Base-by-base conservation (phyloP, 306 rosid species). In the Rosa chinensis region DNA sequence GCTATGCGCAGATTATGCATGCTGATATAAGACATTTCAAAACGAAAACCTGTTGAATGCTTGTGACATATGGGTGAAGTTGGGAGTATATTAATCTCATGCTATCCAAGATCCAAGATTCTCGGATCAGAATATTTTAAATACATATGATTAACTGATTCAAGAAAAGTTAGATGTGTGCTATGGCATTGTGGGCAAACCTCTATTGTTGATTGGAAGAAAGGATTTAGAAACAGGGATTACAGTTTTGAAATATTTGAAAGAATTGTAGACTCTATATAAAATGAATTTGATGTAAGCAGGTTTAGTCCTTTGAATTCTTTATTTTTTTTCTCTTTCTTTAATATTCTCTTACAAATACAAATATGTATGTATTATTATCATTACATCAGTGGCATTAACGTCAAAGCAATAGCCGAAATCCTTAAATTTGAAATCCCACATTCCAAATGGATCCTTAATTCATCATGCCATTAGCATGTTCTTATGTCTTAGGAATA, bases 31-130 rank as follows among this genome's bases (percentile, higher is more conserved):
- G 28, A 72, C 61, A 32, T 17, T 5, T 50, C 48, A 12, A 18
- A 18, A 32, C 4, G 49, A 28, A 32, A 63, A 63, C 69, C n/a
- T 55, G 6, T 35, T 58, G 16, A n/a, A 25, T 14, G 10, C 70
- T 70, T 53, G 58, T 77, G 72, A 20, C 63, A 63, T 28, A 63
- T 63, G 20, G 44, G 10, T 23, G 66, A 64, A 73, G 64, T 20
- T 9, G 20, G 14, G 8, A 28, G 14, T 49, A 0, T 49, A 10
- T 14, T 8, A 3, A 28, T 48, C 14, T 20, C 37, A 72, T 48
- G 20, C 44, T 3, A 10, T 72, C 10, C 48, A 72, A 32, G 40
- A 49, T 32, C 17, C 47, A 32, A 32, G 21, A 32, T 72, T 58
- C 40, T 72, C 10, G 17, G 18, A 50, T 23, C 35, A 18, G 55